Evolutionary conservation across 164 flowering plant genomes (phyloP).

Genomic region (Taxillus chinensis): DNA sequence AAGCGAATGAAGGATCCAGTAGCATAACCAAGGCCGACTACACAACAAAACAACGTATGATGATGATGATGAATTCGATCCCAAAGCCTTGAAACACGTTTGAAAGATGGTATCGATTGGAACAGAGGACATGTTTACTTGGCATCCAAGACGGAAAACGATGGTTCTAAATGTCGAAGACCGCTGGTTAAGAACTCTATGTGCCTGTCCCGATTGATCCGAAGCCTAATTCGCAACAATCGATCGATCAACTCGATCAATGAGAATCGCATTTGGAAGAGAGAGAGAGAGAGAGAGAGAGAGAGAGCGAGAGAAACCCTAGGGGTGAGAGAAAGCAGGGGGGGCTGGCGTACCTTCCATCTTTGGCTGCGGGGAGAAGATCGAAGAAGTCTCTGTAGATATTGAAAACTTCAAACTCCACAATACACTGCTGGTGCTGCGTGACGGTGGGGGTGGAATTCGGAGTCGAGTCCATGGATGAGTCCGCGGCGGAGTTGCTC

Average conservation of each 20-base stretch:
- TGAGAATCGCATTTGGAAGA: neutral
- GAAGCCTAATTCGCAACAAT: constrained; percentile 36
- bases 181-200: constrained; percentile 50
- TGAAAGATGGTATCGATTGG: neutral
- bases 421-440: constrained; percentile 40
- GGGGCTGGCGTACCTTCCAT: constrained; percentile 18
- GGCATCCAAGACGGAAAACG: constrained; percentile 65
- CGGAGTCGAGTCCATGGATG: constrained; percentile 8
- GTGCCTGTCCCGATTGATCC: constrained; percentile 54
- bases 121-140: constrained; percentile 23
- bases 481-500: too few relatives aligned
- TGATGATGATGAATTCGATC: neutral
- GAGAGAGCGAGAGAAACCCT: constrained; percentile 5
- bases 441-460: constrained; percentile 19
- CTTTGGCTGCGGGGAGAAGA: constrained; percentile 23
- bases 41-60: neutral
- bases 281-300: neutral
- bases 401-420: constrained; percentile 24
- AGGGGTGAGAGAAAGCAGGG: neutral
- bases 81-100: neutral
- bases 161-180: constrained; percentile 44
- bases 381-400: constrained; percentile 23
- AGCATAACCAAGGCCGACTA: constrained; percentile 98
- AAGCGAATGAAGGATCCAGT: constrained; percentile 87
- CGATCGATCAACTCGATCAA: neutral